Percentiles rank a stretch among this genome's conserved stretches.
phyloP scores from a whole-genome alignment of 257 asterid species.

The Craterostigma plantagineum region DNA sequence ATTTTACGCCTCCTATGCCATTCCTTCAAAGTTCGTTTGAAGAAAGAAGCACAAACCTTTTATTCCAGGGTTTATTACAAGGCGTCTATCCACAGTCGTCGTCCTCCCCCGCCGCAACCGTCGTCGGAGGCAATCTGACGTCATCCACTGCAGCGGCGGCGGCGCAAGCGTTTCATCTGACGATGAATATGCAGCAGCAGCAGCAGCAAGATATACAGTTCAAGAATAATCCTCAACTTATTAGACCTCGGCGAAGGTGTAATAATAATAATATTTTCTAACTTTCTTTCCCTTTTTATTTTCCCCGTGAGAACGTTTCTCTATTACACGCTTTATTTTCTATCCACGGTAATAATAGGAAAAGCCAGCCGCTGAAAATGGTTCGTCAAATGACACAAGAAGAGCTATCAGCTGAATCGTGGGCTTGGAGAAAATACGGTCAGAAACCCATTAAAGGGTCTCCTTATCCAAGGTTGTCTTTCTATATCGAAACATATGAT shows the following conservation, averaged over 20 bases:
- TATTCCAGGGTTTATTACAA: conserved; percentile 12
- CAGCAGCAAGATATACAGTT: conserved; percentile 1
- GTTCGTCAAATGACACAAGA: conserved; percentile 45
- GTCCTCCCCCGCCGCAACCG: background rate
- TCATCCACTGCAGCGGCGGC: conserved; percentile 2
- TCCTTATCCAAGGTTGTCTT: conserved; percentile 46
- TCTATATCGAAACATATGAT: background rate
- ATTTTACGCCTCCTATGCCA: conserved; percentile 1
- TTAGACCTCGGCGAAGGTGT: too few relatives aligned
- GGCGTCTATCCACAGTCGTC: conserved; percentile 16
- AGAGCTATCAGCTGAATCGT: conserved; percentile 45
- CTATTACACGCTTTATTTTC: background rate
- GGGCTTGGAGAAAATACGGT: conserved; percentile 80
- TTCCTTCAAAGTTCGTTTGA: conserved; percentile 12
- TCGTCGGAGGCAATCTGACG: conserved; percentile 4
- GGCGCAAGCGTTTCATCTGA: too few relatives aligned
- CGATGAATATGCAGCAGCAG: too few relatives aligned
- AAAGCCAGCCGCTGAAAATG: conserved; percentile 25
- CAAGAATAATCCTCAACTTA: too few relatives aligned
- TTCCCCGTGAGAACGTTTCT: too few relatives aligned
- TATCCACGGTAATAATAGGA: conserved; percentile 20
- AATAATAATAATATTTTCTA: conserved; percentile 1
- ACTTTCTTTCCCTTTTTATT: background rate
- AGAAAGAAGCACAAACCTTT: background rate
- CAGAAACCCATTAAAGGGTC: conserved; percentile 78